Base-by-base conservation (phyloP, 2,329 filamentous ascomycete genomes). In the Aspergillus neoniger region DNA sequence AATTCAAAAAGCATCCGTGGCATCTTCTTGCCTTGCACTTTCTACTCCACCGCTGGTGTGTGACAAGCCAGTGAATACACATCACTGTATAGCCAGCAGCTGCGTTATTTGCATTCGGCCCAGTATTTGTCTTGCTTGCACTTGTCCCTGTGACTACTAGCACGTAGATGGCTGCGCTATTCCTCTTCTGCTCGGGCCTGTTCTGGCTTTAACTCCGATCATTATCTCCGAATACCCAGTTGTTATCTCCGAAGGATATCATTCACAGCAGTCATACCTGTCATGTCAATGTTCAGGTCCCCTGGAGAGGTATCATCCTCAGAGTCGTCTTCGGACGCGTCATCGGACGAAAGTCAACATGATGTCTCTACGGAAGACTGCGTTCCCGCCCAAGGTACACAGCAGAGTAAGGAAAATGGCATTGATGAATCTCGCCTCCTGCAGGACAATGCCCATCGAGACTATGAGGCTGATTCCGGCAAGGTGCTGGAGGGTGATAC, bases 261-360 rank as follows among this genome's bases (percentile, higher is more conserved):
- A 53, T 55, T 23, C 14, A 36, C 19, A 21, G 10, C 47, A 32
- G 53, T 23, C 15, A 48, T 51, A 41, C 28, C 53, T 62, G 72
- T 61, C 4, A 77, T 77, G 74, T 78, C 76, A 19, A 72, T 79
- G 71, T 79, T 79, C 62, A 72, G 71, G 57, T 72, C 76, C 55
- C 70, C 76, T 30, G 71, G 71, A 25, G 77, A 79, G 15, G 67
- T 73, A 36, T 73, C 75, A 6, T 77, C 74, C 7, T 78, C 75
- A 3, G 74, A 75, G 41, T 73, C 75, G 7, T 77, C 74, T 6
- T 78, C 75, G 4, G 74, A 75, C 47, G 69, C 72, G 52, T 71
- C 69, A n/a, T 69, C 69, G 0, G 69, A 75, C 17, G 67, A 67
- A 51, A 65, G 53, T 39, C 65, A 72, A 10, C 28, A 63, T 23